Conservation (phyloP, 768 basidiomycete genomes). For the Rhizopogon rudus region DNA sequence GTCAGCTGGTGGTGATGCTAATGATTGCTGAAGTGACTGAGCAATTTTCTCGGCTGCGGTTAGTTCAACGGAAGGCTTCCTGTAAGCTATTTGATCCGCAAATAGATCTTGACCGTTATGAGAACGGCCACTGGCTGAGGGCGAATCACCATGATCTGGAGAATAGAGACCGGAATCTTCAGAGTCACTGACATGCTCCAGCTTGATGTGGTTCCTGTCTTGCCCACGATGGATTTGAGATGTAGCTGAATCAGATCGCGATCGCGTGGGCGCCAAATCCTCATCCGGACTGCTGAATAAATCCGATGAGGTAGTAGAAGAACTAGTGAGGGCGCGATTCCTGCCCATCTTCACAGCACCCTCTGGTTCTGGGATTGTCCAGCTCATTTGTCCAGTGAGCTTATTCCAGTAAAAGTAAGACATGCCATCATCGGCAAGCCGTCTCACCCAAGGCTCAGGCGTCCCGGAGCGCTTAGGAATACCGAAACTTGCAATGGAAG, state of each 20-base stretch:
- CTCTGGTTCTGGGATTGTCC: constrained; percentile 56
- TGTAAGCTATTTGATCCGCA: constrained; percentile 9
- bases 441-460: constrained; percentile 80
- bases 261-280: constrained; percentile 17
- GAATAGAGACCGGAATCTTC: constrained; percentile 64
- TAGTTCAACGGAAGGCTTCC: constrained; percentile 34
- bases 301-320: constrained; percentile 29
- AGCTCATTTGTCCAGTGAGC: constrained; percentile 58
- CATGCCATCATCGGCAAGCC: constrained; percentile 77
- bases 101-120: constrained; percentile 21
- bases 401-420: constrained; percentile 79
- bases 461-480: constrained; percentile 52
- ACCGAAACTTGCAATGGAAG: constrained; percentile 52
- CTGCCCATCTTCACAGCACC: constrained; percentile 23
- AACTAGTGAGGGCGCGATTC: constrained; percentile 27
- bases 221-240: constrained; percentile 21
- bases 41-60: constrained; percentile 69
- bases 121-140: constrained; percentile 26
- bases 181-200: constrained; percentile 60
- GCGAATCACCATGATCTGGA: constrained; percentile 27
- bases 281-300: constrained; percentile 17
- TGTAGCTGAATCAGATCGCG: constrained; percentile 31
- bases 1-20: constrained; percentile 55
- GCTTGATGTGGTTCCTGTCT: constrained; percentile 24
- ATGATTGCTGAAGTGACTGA: constrained; percentile 53